Conservation (phyloP, 2,329 filamentous ascomycete species). For the Talaromyces sp. region DNA sequence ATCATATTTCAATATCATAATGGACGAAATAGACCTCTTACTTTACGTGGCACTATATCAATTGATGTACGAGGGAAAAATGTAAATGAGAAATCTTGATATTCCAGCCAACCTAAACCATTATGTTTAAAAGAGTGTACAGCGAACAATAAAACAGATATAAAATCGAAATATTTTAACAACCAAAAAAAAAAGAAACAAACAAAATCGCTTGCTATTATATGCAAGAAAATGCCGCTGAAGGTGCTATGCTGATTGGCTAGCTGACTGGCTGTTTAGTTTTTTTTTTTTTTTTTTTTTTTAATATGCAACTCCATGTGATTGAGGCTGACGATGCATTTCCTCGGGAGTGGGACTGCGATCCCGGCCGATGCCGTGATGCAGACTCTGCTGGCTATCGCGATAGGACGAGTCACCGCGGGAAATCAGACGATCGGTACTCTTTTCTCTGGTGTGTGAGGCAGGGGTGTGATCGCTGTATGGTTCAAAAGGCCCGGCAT, state of each 20-base stretch:
- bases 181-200: not conserved
- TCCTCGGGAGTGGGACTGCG: slow-evolving; percentile 30
- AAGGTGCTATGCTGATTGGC: not conserved
- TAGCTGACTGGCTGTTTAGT: not conserved
- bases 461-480: slow-evolving; percentile 30
- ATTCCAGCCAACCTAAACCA: not conserved
- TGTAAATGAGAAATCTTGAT: not conserved
- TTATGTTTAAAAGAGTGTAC: not conserved
- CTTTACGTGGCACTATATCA: not conserved
- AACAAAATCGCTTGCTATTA: not conserved
- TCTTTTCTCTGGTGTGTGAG: slow-evolving; percentile 19
- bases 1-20: not conserved
- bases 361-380: slow-evolving; percentile 23
- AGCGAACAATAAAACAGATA: not conserved
- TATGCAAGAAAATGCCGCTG: slow-evolving; percentile 1
- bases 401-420: slow-evolving; percentile 22
- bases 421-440: slow-evolving; percentile 30
- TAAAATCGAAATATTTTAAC: not conserved
- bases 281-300: not conserved
- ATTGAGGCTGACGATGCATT: slow-evolving; percentile 23
- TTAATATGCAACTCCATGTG: slow-evolving; percentile 31
- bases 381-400: slow-evolving; percentile 14
- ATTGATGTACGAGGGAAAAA: not conserved
- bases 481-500: slow-evolving; percentile 35
- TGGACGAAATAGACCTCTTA: not conserved